Percentiles rank a stretch among this genome's conserved stretches.
Evolutionary conservation across 2,329 filamentous ascomycete species (phyloP).

Genomic region (Mariannaea sp.): DNA sequence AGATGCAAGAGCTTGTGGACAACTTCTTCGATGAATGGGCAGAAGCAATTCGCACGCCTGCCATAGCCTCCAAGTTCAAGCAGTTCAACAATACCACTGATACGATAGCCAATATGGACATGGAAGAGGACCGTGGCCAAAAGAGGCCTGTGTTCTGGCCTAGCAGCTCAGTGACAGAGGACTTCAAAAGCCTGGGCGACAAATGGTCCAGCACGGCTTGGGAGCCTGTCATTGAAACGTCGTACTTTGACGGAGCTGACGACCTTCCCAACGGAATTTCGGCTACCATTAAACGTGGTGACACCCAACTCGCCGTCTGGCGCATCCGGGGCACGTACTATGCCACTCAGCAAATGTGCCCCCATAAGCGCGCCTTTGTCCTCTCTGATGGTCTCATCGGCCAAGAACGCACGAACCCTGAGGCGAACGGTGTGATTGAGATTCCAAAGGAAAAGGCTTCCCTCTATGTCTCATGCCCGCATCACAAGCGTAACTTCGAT

Average conservation of each 20-base stretch:
- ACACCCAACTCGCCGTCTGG: slow-evolving; percentile 88
- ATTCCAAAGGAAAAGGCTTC: slow-evolving; percentile 31
- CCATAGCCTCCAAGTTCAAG: slow-evolving; percentile 69
- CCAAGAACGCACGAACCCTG: slow-evolving; percentile 52
- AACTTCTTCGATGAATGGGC: slow-evolving; percentile 93
- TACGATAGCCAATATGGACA: slow-evolving; percentile 70
- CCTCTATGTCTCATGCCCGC: slow-evolving; percentile 86
- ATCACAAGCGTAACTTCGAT: slow-evolving; percentile 89
- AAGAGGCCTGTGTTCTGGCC: slow-evolving; percentile 78
- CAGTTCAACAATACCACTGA: slow-evolving; percentile 86
- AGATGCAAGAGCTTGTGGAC: slow-evolving; percentile 85
- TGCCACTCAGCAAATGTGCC: slow-evolving; percentile 92
- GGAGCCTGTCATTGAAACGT: slow-evolving; percentile 77
- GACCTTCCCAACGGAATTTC: slow-evolving; percentile 73
- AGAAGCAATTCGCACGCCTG: slow-evolving; percentile 73
- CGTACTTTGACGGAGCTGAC: slow-evolving; percentile 68
- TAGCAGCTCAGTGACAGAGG: slow-evolving; percentile 65
- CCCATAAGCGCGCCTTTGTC: slow-evolving; percentile 89
- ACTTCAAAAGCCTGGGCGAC: slow-evolving; percentile 69
- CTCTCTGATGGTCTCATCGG: slow-evolving; percentile 85
- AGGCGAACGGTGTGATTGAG: slow-evolving; percentile 37
- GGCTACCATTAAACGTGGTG: slow-evolving; percentile 80
- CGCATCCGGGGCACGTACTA: slow-evolving; percentile 81
- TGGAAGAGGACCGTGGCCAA: slow-evolving; percentile 74
- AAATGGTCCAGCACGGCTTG: slow-evolving; percentile 69